Evolutionary conservation across 2,329 filamentous ascomycete species (phyloP), one percentile per base, ranked within the genome.

Genomic region (Chaetomiaceae sp.): DNA sequence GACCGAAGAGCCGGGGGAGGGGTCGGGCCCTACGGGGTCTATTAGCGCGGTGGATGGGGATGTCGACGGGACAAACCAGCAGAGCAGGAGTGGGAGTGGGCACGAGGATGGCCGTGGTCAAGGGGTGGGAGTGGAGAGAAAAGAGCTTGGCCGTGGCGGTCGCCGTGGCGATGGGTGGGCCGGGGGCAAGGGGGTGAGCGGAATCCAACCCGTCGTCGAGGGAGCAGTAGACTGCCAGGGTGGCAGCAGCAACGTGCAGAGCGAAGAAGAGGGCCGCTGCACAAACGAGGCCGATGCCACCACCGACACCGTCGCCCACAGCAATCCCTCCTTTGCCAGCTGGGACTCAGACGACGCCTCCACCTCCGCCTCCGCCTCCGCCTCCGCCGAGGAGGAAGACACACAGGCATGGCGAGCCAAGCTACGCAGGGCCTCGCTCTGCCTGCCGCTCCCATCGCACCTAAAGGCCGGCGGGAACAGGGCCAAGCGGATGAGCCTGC

Each of bases 401-500:
- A 9, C 25, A 29, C 41, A 36, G 13, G 14, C 18, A 1, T 56
- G 51, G 50, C 40, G 48, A 30, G 48, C 36, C n/a, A 49, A 43
- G 21, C 37, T 50, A 18, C 52, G 44, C n/a, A 46, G 45, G 16
- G 25, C 44, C 38, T 60, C 60, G 13, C 25, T 62, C 10, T 45
- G 53, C 14, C 27, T 57, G 6, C 44, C 53, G 7, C n/a, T n/a
- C n/a, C 33, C 36, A 25, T 51, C 54, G 14, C n/a, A n/a, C n/a
- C n/a, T n/a, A n/a, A n/a, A n/a, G n/a, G n/a, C n/a, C n/a, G 41
- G 46, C 5, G 52, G 37, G 25, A 53, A 51, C 1, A 56, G 48
- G 16, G 56, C 64, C 5, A 66, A 65, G 49, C 63, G 67, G 20
- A 65, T 65, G 65, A 70, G 69, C 40, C 52, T 70, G 57, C 67